Percentiles rank a stretch among this genome's conserved stretches.
These are phyloP conservation scores for Hortaea sp. DNA, from an alignment of 2,329 filamentous ascomycete species.

Conservation along the genomic window DNA sequence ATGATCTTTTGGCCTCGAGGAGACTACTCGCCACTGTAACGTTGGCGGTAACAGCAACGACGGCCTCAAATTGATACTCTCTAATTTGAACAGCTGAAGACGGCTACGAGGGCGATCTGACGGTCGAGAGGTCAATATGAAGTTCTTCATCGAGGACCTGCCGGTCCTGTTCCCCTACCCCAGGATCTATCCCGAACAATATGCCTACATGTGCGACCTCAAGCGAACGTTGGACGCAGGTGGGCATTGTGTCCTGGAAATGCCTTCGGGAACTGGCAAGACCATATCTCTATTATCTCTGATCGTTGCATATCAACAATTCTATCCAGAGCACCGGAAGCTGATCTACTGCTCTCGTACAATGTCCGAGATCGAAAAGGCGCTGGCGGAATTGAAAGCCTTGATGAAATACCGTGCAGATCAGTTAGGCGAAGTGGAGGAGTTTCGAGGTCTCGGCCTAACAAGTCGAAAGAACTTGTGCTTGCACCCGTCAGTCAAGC, in stretches of 20 bases:
- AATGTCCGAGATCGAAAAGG: slow-evolving; percentile 99
- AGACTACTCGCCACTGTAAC: too few relatives aligned
- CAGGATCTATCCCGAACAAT: slow-evolving; percentile 53
- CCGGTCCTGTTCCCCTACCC: slow-evolving; percentile 66
- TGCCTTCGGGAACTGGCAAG: slow-evolving; percentile 98
- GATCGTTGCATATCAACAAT: slow-evolving; percentile 92
- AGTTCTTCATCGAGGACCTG: slow-evolving; percentile 69
- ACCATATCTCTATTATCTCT: slow-evolving; percentile 90
- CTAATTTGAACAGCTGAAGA: not conserved
- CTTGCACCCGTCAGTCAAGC: slow-evolving; percentile 87
- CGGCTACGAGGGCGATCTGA: too few relatives aligned
- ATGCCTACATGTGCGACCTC: slow-evolving; percentile 46
- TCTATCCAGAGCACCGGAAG: slow-evolving; percentile 86
- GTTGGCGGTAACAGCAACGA: too few relatives aligned
- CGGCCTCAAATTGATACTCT: too few relatives aligned
- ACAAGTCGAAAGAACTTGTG: slow-evolving; percentile 97
- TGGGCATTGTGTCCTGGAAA: slow-evolving; percentile 93
- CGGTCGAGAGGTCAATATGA: slow-evolving; percentile 45
- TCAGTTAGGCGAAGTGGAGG: slow-evolving; percentile 81
- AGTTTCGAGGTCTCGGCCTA: slow-evolving; percentile 82
- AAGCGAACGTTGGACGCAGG: slow-evolving; percentile 85
- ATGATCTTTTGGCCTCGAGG: too few relatives aligned
- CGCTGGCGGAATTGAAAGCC: slow-evolving; percentile 77
- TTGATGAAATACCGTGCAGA: slow-evolving; percentile 91
- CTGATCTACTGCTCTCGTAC: slow-evolving; percentile 98